Evolutionary conservation across 306 rosid genomes (phyloP).

Genomic region (Hylodesmum podocarpum): DNA sequence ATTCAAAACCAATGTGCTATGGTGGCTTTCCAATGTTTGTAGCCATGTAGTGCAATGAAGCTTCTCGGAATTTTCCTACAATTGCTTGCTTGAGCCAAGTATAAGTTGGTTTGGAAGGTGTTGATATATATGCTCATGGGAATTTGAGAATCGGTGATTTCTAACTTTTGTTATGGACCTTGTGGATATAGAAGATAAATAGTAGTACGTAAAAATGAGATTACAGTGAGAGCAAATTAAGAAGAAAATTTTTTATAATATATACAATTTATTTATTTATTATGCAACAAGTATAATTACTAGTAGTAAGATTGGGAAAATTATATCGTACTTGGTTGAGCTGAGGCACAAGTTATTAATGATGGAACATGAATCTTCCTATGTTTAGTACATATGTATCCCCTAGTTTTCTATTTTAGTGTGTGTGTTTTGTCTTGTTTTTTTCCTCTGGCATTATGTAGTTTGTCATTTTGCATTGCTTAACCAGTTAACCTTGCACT

Average conservation of each 20-base stretch:
- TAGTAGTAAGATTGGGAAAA: background rate
- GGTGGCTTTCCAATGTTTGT: slow-evolving; percentile 28
- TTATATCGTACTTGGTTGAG: background rate
- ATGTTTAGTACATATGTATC: background rate
- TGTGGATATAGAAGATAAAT: background rate
- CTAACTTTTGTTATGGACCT: background rate
- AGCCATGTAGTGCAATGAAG: slow-evolving; percentile 24
- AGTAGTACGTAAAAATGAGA: background rate
- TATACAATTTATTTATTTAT: too few relatives aligned
- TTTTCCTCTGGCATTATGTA: background rate
- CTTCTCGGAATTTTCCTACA: slow-evolving; percentile 43
- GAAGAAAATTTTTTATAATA: too few relatives aligned
- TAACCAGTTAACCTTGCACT: background rate
- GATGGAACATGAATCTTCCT: slow-evolving; percentile 36
- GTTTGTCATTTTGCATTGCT: slow-evolving; percentile 3
- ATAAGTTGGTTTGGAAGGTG: background rate
- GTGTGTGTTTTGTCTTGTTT: background rate
- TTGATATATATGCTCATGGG: background rate
- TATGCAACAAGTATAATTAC: background rate
- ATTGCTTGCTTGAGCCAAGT: slow-evolving; percentile 32
- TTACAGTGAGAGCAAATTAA: background rate
- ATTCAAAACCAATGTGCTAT: background rate
- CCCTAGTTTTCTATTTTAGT: background rate
- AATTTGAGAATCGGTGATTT: slow-evolving; percentile 20
- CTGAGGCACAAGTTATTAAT: background rate